Percentiles rank a stretch among this genome's conserved stretches.
Conservation (phyloP, 1,284 basidiomycete genomes). For the Cutaneotrichosporon daszewskae region DNA sequence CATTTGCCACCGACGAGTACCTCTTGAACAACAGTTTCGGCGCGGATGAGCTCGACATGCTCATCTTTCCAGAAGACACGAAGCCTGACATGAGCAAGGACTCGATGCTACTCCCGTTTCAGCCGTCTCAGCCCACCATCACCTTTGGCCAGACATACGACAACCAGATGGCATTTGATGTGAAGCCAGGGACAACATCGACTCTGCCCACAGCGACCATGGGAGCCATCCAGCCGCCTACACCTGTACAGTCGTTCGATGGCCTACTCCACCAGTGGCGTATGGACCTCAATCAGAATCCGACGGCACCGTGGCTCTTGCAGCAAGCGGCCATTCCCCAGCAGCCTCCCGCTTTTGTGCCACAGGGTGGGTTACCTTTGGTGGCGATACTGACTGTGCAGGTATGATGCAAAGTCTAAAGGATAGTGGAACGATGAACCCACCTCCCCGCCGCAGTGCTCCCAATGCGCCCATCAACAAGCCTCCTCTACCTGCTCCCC, state of each 20-base stretch:
- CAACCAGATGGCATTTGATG: not conserved
- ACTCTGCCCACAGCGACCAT: slow-evolving; percentile 2
- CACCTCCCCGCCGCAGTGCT: slow-evolving; percentile 17
- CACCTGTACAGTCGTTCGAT: slow-evolving; percentile 15
- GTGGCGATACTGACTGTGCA: too few relatives aligned
- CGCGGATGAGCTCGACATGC: slow-evolving; percentile 33
- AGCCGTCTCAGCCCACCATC: not conserved
- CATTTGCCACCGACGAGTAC: slow-evolving; percentile 33
- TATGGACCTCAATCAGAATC: slow-evolving; percentile 9
- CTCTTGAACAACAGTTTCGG: slow-evolving; percentile 27
- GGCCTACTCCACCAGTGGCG: slow-evolving; percentile 21
- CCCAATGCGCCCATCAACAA: slow-evolving; percentile 20
- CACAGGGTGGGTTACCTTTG: too few relatives aligned
- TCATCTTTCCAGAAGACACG: slow-evolving; percentile 25
- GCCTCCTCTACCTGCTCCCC: slow-evolving; percentile 5
- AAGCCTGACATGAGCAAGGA: slow-evolving; percentile 10
- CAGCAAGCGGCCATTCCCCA: slow-evolving; percentile 1
- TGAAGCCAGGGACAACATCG: not conserved
- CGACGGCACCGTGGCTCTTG: slow-evolving; percentile 2
- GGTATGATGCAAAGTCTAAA: too few relatives aligned
- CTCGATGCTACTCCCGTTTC: not conserved
- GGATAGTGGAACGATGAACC: too few relatives aligned
- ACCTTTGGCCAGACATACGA: not conserved
- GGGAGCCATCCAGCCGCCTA: slow-evolving; percentile 8
- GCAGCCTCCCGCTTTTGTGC: not conserved